Base-by-base conservation (phyloP, 495 filamentous ascomycete species). In the Xylaria telfairii region DNA sequence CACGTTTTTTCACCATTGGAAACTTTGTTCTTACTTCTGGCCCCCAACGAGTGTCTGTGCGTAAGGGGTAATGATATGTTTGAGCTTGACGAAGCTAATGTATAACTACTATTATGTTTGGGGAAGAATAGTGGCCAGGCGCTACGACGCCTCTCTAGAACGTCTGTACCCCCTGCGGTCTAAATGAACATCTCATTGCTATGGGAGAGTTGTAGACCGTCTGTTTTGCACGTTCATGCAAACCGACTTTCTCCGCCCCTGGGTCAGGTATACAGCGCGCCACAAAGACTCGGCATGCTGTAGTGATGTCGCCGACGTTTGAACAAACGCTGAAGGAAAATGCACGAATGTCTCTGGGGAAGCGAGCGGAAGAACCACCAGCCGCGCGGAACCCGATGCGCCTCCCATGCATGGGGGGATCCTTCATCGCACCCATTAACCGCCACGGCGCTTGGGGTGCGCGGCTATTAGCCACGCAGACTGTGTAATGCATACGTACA, bases 311-410 rank as follows among this genome's bases (percentile, higher is more conserved):
- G 30, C 44, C 46, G 1, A 4, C 10, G 46, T 54, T 12, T 56
- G 47, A 54, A 54, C 44, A 66, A 42, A 54, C 32, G 63, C 63
- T 13, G 44, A 24, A 2, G 17, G 19, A 65, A n/a, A 65, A 1
- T 42, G 59, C 34, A 62, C 47, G 39, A 24, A 61, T 65, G 37
- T 32, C 21, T 62, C 37, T 42, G 37, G 21, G 17, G 53, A 28
- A 34, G 53, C 15, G 21, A 47, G 17, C 44, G 62, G 62, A 51
- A 65, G 62, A 65, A 17, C 8, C 28, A 65, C 21, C 32, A 68
- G 66, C 66, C 66, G 66, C 66, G 66, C 66, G 66, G 66, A 68
- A 37, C 53, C 26, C 15, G 39, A 7, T 28, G 41, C 32, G 41
- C 64, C 19, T 19, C 13, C 37, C 10, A 37, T 57, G 51, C 53